A percentile compares a stretch with the other conserved stretches of the same genome.
phyloP scores from a whole-genome alignment of 2,329 filamentous ascomycete species.

The Magnaporthiopsis poae region DNA sequence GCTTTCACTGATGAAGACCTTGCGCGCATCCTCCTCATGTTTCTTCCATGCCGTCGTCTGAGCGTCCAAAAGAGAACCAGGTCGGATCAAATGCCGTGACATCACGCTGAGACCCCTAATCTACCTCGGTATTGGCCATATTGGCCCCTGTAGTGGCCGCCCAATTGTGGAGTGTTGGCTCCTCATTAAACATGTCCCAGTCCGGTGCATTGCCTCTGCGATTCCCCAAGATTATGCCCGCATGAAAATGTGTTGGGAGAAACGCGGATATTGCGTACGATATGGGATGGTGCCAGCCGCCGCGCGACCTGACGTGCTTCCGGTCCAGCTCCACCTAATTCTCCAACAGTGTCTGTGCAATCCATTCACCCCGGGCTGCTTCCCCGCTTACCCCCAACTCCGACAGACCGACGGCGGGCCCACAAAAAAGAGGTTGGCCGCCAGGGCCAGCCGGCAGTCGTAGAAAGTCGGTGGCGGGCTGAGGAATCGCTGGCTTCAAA shows the following conservation, averaged over 20 bases:
- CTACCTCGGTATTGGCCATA: neutral
- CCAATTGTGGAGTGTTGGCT: neutral
- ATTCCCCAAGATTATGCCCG: neutral
- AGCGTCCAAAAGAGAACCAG: neutral
- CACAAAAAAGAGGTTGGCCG: neutral
- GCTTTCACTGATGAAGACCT: neutral
- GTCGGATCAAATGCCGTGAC: neutral
- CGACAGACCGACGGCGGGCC: neutral
- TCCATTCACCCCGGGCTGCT: neutral
- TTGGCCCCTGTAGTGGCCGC: neutral
- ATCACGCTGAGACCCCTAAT: neutral
- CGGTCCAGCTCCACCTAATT: neutral
- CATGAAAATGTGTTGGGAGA: neutral
- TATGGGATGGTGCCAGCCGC: neutral
- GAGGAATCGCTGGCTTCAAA: neutral
- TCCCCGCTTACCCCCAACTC: neutral
- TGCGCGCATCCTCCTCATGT: neutral
- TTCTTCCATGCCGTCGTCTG: neutral
- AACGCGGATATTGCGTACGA: neutral
- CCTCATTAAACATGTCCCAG: slow-evolving; percentile 9
- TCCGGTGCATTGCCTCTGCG: neutral
- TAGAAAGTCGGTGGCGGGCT: too few relatives aligned
- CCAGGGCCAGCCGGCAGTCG: neutral
- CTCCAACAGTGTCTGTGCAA: neutral
- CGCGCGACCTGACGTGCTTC: neutral